Percentiles rank a stretch among this genome's conserved stretches.
phyloP scores from a whole-genome alignment of 2,329 filamentous ascomycete species.

The Penicillium brasilianum region DNA sequence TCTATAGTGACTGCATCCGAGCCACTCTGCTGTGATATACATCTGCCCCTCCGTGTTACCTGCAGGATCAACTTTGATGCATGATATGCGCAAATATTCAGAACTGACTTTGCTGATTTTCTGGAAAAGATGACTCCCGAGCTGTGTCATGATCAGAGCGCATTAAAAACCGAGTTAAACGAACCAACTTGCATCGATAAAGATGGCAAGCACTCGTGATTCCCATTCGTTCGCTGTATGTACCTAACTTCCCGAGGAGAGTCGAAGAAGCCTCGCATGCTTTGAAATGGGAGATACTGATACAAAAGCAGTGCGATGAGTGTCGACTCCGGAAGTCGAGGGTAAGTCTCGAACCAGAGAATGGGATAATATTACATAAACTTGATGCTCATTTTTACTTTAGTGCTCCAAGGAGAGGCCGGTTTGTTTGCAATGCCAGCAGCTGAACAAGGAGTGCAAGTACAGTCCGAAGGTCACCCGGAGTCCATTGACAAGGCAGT shows the following conservation, averaged over 20 bases:
- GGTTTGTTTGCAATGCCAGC: conserved; percentile 45
- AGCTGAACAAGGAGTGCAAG: conserved; percentile 47
- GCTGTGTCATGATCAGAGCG: conserved; percentile 38
- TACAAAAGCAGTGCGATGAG: conserved; percentile 43
- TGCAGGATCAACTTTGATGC: background rate
- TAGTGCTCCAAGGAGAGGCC: conserved; percentile 52
- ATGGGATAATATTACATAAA: background rate
- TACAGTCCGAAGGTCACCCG: conserved; percentile 50
- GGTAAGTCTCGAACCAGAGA: conserved; percentile 30
- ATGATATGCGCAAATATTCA: background rate
- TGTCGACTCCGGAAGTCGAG: conserved; percentile 48
- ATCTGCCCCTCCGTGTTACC: conserved; percentile 6
- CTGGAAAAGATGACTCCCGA: conserved; percentile 40
- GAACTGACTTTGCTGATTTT: conserved; percentile 28
- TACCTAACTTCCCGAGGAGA: conserved; percentile 8
- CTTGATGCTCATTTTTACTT: conserved; percentile 10
- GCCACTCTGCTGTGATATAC: conserved; percentile 13
- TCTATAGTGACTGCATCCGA: background rate
- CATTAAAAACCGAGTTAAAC: conserved; percentile 33
- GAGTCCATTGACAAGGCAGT: conserved; percentile 51
- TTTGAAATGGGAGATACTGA: conserved; percentile 11
- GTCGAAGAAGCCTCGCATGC: background rate
- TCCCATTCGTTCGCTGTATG: conserved; percentile 49
- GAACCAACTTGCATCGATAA: conserved; percentile 33
- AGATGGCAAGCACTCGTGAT: conserved; percentile 48